Evolutionary conservation across 2,329 filamentous ascomycete genomes (phyloP).

Genomic region (Botrytis galanthina): DNA sequence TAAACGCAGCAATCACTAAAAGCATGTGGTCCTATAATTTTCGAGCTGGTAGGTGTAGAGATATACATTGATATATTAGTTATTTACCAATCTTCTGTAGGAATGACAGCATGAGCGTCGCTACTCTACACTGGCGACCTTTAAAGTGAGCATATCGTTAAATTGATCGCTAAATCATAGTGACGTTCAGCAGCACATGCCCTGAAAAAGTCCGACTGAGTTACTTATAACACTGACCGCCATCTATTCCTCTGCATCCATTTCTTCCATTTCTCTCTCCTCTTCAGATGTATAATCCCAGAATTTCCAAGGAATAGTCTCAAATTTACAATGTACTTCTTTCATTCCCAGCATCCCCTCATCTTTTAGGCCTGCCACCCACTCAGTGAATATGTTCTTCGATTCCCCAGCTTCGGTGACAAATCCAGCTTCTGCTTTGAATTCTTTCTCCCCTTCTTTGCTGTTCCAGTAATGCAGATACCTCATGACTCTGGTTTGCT

Average conservation of each 20-base stretch:
- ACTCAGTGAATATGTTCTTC: neutral
- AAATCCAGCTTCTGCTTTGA: neutral
- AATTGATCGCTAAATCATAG: neutral
- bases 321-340: neutral
- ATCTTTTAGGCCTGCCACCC: neutral
- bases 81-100: neutral
- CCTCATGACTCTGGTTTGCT: neutral
- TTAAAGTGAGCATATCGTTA: neutral
- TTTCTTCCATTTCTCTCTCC: neutral
- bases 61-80: neutral
- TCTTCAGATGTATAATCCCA: neutral
- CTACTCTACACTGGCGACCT: neutral
- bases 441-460: neutral
- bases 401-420: neutral
- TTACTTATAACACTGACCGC: neutral
- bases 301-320: neutral
- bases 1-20: neutral
- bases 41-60: neutral
- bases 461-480: neutral
- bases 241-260: neutral
- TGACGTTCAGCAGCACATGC: neutral
- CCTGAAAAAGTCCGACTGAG: neutral
- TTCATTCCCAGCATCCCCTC: neutral
- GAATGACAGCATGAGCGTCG: neutral
- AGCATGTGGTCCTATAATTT: accelerated